Percentiles rank a stretch among this genome's conserved stretches.
phyloP scores from a whole-genome alignment of 2,329 filamentous ascomycete genomes.

The Septoria petroselini region DNA sequence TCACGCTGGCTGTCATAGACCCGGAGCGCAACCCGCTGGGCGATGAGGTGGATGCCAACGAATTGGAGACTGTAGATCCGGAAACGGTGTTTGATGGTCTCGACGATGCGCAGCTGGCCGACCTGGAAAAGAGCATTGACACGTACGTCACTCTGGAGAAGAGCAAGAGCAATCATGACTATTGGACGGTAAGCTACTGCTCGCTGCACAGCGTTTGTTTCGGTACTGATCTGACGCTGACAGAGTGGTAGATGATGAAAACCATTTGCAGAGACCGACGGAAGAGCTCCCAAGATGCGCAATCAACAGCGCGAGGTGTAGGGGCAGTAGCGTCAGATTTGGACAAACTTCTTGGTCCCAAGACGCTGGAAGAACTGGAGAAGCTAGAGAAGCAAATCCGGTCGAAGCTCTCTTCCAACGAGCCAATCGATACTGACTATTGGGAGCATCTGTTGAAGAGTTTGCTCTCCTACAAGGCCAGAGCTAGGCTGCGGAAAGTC shows the following conservation, averaged over 20 bases:
- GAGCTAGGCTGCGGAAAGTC: conserved; percentile 74
- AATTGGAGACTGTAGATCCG: conserved; percentile 74
- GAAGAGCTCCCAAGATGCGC: conserved; percentile 59
- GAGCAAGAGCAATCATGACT: conserved; percentile 73
- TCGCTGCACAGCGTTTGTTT: conserved; percentile 9
- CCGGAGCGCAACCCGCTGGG: conserved; percentile 73
- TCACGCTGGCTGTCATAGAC: conserved; percentile 86
- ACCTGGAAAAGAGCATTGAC: conserved; percentile 79
- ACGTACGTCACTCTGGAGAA: conserved; percentile 76
- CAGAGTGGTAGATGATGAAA: conserved; percentile 63
- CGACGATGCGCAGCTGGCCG: conserved; percentile 62
- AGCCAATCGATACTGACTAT: conserved; percentile 93
- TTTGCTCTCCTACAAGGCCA: conserved; percentile 86
- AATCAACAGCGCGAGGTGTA: conserved; percentile 66
- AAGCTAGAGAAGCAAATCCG: conserved; percentile 82
- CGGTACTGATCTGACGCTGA: conserved; percentile 25
- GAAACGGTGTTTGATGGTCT: conserved; percentile 75
- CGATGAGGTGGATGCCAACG: conserved; percentile 72
- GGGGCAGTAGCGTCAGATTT: conserved; percentile 83
- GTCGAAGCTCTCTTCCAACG: conserved; percentile 79
- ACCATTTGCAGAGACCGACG: conserved; percentile 75
- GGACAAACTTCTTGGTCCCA: conserved; percentile 79
- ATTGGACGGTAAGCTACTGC: conserved; percentile 66
- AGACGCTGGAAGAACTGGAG: conserved; percentile 82
- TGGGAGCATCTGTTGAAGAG: conserved; percentile 91